Evolutionary conservation across 768 basidiomycete genomes (phyloP).

Genomic region (Tulasnella sp.): DNA sequence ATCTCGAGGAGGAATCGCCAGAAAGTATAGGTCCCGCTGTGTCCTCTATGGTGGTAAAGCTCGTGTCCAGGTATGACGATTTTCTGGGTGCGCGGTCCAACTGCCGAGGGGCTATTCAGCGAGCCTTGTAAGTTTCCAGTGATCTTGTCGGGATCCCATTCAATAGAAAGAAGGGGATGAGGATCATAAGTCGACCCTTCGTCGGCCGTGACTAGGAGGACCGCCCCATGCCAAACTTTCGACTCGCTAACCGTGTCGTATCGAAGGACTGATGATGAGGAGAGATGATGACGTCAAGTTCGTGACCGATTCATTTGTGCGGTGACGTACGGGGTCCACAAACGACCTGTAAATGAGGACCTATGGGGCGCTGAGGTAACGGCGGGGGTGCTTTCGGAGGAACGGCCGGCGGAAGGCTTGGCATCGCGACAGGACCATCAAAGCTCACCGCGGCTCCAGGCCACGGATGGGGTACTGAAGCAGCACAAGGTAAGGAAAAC

Average conservation of each 20-base stretch:
- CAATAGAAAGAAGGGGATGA: conserved; percentile 61
- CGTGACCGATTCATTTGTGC: neutral
- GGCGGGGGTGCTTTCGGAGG: conserved; percentile 36
- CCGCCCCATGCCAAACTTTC: conserved; percentile 83
- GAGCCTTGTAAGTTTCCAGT: neutral
- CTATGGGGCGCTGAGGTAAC: conserved; percentile 56
- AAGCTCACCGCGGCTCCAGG: neutral
- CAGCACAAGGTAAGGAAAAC: neutral
- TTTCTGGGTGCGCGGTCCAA: conserved; percentile 34
- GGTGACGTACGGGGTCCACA: conserved; percentile 58
- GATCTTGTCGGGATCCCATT: conserved; percentile 64
- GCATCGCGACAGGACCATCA: neutral
- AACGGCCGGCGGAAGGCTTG: neutral
- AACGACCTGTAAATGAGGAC: conserved; percentile 83
- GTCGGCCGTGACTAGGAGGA: conserved; percentile 82
- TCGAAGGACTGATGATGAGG: conserved; percentile 51
- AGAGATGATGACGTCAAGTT: conserved; percentile 1
- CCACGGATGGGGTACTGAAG: neutral
- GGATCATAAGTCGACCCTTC: conserved; percentile 75
- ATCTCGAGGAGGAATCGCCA: conserved; percentile 89
- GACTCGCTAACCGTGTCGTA: conserved; percentile 82
- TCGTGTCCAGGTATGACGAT: conserved; percentile 59
- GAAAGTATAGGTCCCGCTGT: conserved; percentile 76
- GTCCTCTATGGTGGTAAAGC: conserved; percentile 63
- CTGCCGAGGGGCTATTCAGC: neutral